Evolutionary conservation across 306 rosid genomes (phyloP).

Genomic region (Castanea crenata): DNA sequence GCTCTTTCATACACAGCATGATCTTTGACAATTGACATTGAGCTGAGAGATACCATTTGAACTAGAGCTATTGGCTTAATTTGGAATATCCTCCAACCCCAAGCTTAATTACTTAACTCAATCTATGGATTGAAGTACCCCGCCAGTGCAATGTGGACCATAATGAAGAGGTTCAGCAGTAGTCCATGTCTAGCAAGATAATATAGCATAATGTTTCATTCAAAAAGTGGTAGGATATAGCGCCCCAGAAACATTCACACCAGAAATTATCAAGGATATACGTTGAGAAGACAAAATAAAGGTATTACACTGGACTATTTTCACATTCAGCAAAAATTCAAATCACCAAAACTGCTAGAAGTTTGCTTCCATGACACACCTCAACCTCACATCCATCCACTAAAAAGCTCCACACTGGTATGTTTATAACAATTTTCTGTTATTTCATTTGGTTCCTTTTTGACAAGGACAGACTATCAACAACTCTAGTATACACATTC

Average conservation of each 20-base stretch:
- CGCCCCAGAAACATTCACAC: neutral
- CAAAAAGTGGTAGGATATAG: too few species aligned
- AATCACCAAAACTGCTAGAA: conserved; percentile 11
- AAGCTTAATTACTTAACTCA: too few species aligned
- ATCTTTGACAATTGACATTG: too few species aligned
- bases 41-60: too few species aligned
- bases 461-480: conserved; percentile 12
- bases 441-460: conserved; percentile 8
- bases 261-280: neutral
- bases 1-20: too few species aligned
- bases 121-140: too few species aligned
- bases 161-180: too few species aligned
- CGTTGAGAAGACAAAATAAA: neutral
- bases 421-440: neutral
- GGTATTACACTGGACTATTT: neutral
- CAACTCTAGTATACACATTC: conserved; percentile 29
- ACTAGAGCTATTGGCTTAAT: too few species aligned
- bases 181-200: too few species aligned
- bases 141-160: too few species aligned
- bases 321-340: neutral
- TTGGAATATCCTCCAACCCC: too few species aligned
- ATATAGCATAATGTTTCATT: too few species aligned
- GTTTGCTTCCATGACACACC: conserved; percentile 13
- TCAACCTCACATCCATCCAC: conserved; percentile 31
- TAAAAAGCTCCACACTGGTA: conserved; percentile 3